Evolutionary conservation across 108 stramenopile genomes (phyloP).

Genomic region (Ochromonas danica): DNA sequence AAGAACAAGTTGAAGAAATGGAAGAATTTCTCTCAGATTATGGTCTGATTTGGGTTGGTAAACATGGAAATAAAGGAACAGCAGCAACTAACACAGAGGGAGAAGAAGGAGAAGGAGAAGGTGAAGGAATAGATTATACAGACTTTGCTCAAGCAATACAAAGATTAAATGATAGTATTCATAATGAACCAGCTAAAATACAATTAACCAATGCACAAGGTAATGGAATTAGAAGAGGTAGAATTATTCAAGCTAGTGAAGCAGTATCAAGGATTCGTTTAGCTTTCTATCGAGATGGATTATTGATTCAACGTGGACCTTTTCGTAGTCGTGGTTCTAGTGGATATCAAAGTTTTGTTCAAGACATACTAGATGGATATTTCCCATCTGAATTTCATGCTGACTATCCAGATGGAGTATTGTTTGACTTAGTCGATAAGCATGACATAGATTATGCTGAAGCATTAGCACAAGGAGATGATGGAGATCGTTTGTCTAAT

Average conservation of each 20-base stretch:
- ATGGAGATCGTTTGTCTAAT: neutral
- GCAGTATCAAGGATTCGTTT: neutral
- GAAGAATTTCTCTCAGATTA: slow-evolving; percentile 47
- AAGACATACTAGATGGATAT: slow-evolving; percentile 51
- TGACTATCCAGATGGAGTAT: slow-evolving; percentile 44
- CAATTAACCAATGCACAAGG: slow-evolving; percentile 21
- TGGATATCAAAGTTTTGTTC: slow-evolving; percentile 34
- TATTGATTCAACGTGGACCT: slow-evolving; percentile 40
- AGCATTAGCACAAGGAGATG: neutral
- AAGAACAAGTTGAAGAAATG: slow-evolving; percentile 40
- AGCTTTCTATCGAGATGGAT: slow-evolving; percentile 37
- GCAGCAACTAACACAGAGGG: neutral
- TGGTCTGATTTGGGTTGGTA: slow-evolving; percentile 54
- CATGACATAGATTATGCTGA: slow-evolving; percentile 22
- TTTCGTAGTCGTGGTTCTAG: neutral
- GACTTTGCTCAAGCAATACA: neutral
- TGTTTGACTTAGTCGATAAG: slow-evolving; percentile 39
- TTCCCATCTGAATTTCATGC: slow-evolving; percentile 48
- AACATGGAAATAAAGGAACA: neutral
- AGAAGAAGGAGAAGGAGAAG: neutral
- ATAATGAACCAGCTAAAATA: slow-evolving; percentile 2
- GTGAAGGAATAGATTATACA: neutral
- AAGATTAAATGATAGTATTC: slow-evolving; percentile 27
- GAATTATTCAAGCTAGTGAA: slow-evolving; percentile 10
- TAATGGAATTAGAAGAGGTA: neutral